Evolutionary conservation across 352 stramenopile species (phyloP), one percentile per base, ranked within the genome.

Genomic region (Phytophthora colocasiae): DNA sequence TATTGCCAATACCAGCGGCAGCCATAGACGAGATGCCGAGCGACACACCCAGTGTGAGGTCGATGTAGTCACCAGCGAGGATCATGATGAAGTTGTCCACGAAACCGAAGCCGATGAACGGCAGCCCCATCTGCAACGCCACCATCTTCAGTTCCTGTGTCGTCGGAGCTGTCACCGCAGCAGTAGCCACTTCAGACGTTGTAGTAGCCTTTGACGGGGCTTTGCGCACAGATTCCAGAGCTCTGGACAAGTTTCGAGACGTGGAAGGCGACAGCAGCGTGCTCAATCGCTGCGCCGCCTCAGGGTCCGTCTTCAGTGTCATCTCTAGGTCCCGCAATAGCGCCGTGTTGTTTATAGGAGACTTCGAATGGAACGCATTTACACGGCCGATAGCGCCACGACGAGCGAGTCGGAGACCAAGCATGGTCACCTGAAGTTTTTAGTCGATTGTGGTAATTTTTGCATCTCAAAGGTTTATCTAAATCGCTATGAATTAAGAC

Each of bases 41-140:
- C 47, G 83, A 90, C 5, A 93, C 72, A 44, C 89, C 89, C 43
- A 95, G 72, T 24, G 74, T 93, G 11, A 93, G 58, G 69, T 97
- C 89, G 49, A 96, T 97, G 67, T 93, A 91, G 67, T 96, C 89
- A 17, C 89, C 88, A 0, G 89, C 89, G 24, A 96, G 56, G 66
- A 97, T 92, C 81, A 99, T 96, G 68, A 99, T 98, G 34, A 87
- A 81, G 77, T 99, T 99, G 79, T 99, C 97, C 68, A 99, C 96
- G 39, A 99, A 98, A 26, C 97, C 97, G 76, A 99, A 99, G 40
- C 96, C 96, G 14, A 99, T 77, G 71, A 99, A 99, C 3, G 97
- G 96, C 53, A 98, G 78, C 1, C 80, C 89, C 31, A 87, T 55
- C 64, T 91, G 70, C 53, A 93, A 38, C 46, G 82, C 83, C 26